Evolutionary conservation across 352 stramenopile species (phyloP).

Genomic region (Hyaloperonospora arabidopsidis): DNA sequence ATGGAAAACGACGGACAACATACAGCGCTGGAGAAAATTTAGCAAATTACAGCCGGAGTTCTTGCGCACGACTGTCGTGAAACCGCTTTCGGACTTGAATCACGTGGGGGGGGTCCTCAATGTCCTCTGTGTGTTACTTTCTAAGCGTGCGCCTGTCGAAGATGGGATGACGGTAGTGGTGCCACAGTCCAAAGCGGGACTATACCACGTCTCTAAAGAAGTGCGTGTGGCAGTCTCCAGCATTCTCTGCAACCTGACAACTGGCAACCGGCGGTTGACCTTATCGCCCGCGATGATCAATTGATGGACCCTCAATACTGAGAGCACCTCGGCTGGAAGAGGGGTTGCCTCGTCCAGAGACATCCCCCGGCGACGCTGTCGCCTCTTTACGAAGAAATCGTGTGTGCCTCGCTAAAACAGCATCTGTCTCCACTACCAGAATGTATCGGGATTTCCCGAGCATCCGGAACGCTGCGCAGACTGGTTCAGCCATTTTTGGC

Average conservation of each 20-base stretch:
- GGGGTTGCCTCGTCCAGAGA: background rate
- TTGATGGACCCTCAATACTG: background rate
- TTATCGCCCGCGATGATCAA: slow-evolving; percentile 1
- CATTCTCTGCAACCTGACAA: background rate
- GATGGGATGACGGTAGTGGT: background rate
- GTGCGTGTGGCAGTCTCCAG: background rate
- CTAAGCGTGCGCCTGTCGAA: background rate
- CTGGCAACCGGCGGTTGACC: background rate
- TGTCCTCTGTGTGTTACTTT: background rate
- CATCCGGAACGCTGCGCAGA: background rate
- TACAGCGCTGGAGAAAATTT: background rate
- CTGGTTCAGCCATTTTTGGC: background rate
- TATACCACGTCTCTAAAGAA: background rate
- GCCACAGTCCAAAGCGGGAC: background rate
- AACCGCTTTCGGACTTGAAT: background rate
- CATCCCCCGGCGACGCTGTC: background rate
- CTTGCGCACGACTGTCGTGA: background rate
- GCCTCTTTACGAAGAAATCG: background rate
- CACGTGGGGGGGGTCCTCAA: background rate
- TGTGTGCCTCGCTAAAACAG: background rate
- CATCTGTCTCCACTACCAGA: background rate
- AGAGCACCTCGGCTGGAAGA: background rate
- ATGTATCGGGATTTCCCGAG: background rate
- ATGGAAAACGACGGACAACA: background rate
- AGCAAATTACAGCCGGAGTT: background rate